Base-by-base conservation (phyloP, 2,329 filamentous ascomycete species). In the Fusarium sp. region DNA sequence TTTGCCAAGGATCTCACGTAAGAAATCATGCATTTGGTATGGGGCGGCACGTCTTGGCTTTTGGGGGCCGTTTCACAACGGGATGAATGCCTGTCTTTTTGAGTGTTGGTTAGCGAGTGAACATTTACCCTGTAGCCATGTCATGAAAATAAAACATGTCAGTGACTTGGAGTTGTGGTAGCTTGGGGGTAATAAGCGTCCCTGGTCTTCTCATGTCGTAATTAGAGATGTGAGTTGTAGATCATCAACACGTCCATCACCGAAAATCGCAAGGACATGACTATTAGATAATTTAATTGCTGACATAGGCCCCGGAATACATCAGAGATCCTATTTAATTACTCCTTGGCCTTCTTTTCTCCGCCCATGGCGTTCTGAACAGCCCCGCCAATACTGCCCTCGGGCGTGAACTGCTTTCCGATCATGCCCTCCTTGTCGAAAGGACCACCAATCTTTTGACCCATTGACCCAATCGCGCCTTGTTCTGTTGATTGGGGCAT, bases 341-440 rank as follows among this genome's bases (percentile, higher is more conserved):
- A 42, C 40, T 42, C 11, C 11, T 33, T 71, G 22, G 64, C 42
- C 62, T 79, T 77, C 74, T 82, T 82, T 12, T 77, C 80, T 6
- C 85, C 85, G 0, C 85, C 85, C 69, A 86, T 67, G 1, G 76
- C 70, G 5, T 81, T 72, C 81, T 90, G 88, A 1, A 90, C 85
- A 5, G 84, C 84, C 2, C 88, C 88, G 3, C 87, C 88, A 31
- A 90, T 85, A 6, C 81, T 83, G 20, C 87, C 87, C 51, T 88
- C 85, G 0, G 83, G 77, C 0, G 87, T 89, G 72, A 90, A 91
- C 70, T 89, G 87, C 64, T 86, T 87, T 22, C 88, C 88, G 64
- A 90, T 84, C 10, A 83, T 75, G 0, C 88, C 88, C 3, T 89
- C 85, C 72, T 87, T 87, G 40, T 80, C 81, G 31, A 88, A 77